These are phyloP conservation scores for Globisporangium mamillatum DNA, from an alignment of 352 stramenopile genomes.

Conservation along the genomic window DNA sequence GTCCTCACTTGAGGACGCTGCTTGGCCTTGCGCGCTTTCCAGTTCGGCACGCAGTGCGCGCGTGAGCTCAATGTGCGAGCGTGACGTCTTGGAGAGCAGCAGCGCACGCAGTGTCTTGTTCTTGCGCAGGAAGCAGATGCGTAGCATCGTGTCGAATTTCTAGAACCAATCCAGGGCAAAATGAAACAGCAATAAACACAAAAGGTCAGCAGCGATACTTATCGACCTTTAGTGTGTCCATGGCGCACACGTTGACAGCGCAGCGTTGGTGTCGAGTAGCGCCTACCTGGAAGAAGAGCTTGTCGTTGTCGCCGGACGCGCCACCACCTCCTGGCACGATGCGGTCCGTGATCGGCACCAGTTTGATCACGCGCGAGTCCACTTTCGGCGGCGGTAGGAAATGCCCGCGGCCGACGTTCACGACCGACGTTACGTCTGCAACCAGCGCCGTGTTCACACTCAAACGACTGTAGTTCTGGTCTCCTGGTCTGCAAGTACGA, in stretches of 20 bases:
- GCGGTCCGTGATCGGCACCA: conserved; percentile 28
- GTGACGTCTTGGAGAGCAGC: conserved; percentile 63
- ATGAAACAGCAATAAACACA: background rate
- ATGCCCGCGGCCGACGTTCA: conserved; percentile 50
- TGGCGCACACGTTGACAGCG: background rate
- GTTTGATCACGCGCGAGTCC: conserved; percentile 80
- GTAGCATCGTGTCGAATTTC: conserved; percentile 74
- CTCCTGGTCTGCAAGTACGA: conserved; percentile 36
- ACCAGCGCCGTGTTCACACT: conserved; percentile 79
- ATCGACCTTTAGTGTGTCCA: background rate
- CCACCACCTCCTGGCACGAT: conserved; percentile 15
- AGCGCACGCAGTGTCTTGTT: conserved; percentile 85
- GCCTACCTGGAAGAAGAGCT: conserved; percentile 51
- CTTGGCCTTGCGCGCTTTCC: background rate
- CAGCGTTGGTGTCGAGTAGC: background rate
- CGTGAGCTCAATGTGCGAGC: conserved; percentile 26
- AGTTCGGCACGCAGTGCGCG: conserved; percentile 23
- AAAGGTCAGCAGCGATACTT: background rate
- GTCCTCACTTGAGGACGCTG: background rate
- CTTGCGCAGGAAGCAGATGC: conserved; percentile 76
- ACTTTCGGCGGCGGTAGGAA: conserved; percentile 84
- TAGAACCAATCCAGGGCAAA: conserved; percentile 16
- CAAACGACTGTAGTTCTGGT: conserved; percentile 78
- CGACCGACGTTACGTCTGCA: conserved; percentile 57
- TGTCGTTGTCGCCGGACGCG: conserved; percentile 17